Percentiles rank a stretch among this genome's conserved stretches.
Evolutionary conservation across 2,329 filamentous ascomycete genomes (phyloP).

Genomic region (Aspergillus phoenicis): DNA sequence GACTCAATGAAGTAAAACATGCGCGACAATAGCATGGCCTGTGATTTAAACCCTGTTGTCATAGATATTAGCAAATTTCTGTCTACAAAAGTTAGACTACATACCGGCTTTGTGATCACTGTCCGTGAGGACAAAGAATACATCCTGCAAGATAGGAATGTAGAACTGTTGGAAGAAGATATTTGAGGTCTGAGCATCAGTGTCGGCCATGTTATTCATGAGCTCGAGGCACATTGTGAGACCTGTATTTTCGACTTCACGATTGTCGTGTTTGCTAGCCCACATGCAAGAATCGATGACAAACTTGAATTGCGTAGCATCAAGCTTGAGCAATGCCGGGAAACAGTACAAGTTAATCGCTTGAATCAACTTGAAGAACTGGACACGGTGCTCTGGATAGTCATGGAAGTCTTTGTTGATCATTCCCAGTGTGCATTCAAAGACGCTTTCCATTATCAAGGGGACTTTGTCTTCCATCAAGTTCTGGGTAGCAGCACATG

Average conservation of each 20-base stretch:
- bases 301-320: constrained; percentile 97
- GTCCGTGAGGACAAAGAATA: constrained; percentile 97
- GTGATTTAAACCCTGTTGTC: constrained; percentile 79
- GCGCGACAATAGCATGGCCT: constrained; percentile 87
- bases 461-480: constrained; percentile 99
- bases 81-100: constrained; percentile 18
- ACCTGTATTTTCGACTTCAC: constrained; percentile 93
- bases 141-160: constrained; percentile 90
- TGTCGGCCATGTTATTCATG: constrained; percentile 95
- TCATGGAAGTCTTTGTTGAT: constrained; percentile 99
- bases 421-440: constrained; percentile 98
- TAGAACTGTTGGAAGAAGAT: constrained; percentile 99
- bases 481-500: constrained; percentile 55
- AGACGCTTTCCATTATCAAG: constrained; percentile 96
- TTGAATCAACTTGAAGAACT: constrained; percentile 96
- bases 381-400: constrained; percentile 97
- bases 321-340: constrained; percentile 88
- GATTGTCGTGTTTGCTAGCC: constrained; percentile 99
- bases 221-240: constrained; percentile 98
- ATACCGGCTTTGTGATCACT: constrained; percentile 91
- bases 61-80: constrained; percentile 8
- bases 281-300: constrained; percentile 99
- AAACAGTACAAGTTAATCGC: constrained; percentile 98
- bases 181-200: constrained; percentile 81
- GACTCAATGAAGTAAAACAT: constrained; percentile 95